Percentiles rank a stretch among this genome's conserved stretches.
These are phyloP conservation scores for Aspergillus persii DNA, from an alignment of 2,329 filamentous ascomycete genomes.

Conservation along the genomic window DNA sequence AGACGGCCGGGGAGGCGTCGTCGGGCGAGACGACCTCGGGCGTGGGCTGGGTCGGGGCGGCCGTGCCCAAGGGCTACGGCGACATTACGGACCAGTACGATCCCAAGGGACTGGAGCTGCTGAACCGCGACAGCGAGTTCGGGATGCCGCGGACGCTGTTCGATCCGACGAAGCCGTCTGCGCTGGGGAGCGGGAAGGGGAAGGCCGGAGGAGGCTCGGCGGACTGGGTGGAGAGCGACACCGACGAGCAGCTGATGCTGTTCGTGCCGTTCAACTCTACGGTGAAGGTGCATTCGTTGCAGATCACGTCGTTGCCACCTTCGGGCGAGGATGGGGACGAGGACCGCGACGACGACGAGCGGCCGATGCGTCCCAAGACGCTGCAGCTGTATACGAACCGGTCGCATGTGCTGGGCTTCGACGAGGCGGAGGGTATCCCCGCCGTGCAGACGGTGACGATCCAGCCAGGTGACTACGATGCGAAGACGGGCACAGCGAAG, in stretches of 20 bases:
- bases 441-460: conserved; percentile 79
- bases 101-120: conserved; percentile 72
- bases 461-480: conserved; percentile 74
- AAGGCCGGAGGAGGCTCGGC: conserved; percentile 54
- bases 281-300: conserved; percentile 80
- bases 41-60: conserved; percentile 67
- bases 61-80: conserved; percentile 73
- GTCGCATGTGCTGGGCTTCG: conserved; percentile 87
- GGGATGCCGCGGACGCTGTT: conserved; percentile 74
- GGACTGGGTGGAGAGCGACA: conserved; percentile 95
- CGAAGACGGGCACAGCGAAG: conserved; percentile 66
- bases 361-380: conserved; percentile 75
- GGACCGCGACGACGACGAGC: conserved; percentile 66
- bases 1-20: conserved; percentile 38
- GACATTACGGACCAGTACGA: conserved; percentile 85
- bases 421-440: conserved; percentile 84
- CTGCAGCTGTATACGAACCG: conserved; percentile 86
- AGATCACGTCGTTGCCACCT: conserved; percentile 78
- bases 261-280: conserved; percentile 86
- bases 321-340: conserved; percentile 43
- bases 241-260: conserved; percentile 93
- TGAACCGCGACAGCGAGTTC: conserved; percentile 79
- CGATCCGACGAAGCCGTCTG: conserved; percentile 64
- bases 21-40: conserved; percentile 37
- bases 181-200: conserved; percentile 47